Percentiles rank a stretch among this genome's conserved stretches.
phyloP scores from a whole-genome alignment of 371 early-diverging fungal species.

The Nematocida sp. region DNA sequence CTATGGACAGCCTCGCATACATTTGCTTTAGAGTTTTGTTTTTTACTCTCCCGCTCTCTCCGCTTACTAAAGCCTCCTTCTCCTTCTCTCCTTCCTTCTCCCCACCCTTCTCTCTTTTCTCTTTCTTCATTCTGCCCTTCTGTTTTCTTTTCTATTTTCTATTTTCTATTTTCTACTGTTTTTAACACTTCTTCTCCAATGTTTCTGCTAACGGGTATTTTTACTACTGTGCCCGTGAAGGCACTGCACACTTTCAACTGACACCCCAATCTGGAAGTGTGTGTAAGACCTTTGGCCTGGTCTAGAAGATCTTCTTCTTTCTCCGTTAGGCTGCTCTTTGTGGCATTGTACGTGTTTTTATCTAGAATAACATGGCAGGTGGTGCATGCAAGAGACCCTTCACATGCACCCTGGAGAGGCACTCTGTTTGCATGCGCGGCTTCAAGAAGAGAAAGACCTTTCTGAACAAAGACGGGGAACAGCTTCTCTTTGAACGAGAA shows the following conservation, averaged over 20 bases:
- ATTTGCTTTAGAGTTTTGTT: constrained; percentile 56
- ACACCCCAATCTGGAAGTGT: constrained; percentile 92
- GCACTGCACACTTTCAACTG: constrained; percentile 77
- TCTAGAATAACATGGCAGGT: constrained; percentile 84
- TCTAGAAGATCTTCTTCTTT: constrained; percentile 98
- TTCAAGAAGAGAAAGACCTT: constrained; percentile 80
- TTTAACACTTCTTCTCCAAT: constrained; percentile 77
- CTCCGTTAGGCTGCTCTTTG: constrained; percentile 78
- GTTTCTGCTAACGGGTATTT: constrained; percentile 88
- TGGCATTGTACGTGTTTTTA: constrained; percentile 72
- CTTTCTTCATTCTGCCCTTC: too few relatives aligned
- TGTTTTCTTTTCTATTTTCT: constrained; percentile 47
- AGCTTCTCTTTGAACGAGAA: constrained; percentile 4
- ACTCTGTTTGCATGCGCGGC: constrained; percentile 85
- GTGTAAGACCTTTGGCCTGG: constrained; percentile 86
- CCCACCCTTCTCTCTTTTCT: not conserved
- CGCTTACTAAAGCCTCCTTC: too few relatives aligned
- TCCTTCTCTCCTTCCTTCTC: not conserved
- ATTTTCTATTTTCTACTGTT: constrained; percentile 13
- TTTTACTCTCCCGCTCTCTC: not conserved
- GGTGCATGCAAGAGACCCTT: constrained; percentile 70
- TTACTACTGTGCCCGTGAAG: constrained; percentile 76
- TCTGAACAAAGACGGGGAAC: constrained; percentile 14
- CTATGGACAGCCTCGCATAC: constrained; percentile 12
- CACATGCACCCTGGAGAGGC: constrained; percentile 96